Evolutionary conservation across 495 filamentous ascomycete species (phyloP).

Genomic region (Hypomontagnella monticulosa): DNA sequence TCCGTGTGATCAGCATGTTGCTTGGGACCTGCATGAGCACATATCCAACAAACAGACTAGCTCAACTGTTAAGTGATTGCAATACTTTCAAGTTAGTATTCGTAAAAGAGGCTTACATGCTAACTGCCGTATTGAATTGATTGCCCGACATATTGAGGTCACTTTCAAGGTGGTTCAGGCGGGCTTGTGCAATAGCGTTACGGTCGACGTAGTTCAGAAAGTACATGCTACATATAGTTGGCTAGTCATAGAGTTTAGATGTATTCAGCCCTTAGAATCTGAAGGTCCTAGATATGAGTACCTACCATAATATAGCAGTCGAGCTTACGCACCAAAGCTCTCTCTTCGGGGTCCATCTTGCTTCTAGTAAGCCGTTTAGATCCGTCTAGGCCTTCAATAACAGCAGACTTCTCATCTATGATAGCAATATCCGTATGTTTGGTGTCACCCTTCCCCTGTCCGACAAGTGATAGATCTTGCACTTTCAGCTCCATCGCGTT

Average conservation of each 20-base stretch:
- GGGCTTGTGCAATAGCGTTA: slow-evolving; percentile 56
- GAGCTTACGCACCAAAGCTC: slow-evolving; percentile 58
- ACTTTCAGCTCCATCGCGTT: slow-evolving; percentile 10
- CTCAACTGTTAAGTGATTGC: background rate
- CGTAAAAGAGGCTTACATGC: slow-evolving; percentile 43
- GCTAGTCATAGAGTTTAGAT: slow-evolving; percentile 36
- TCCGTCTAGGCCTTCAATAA: background rate
- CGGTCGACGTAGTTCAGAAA: slow-evolving; percentile 62
- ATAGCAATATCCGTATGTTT: slow-evolving; percentile 1
- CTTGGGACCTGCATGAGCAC: slow-evolving; percentile 52
- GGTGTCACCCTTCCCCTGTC: background rate
- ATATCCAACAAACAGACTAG: slow-evolving; percentile 58
- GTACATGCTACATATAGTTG: slow-evolving; percentile 61
- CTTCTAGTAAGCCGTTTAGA: background rate
- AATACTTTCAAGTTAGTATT: background rate
- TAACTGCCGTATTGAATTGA: slow-evolving; percentile 61
- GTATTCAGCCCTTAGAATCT: background rate
- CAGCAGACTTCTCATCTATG: background rate
- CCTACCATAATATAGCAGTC: slow-evolving; percentile 58
- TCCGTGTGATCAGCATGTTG: slow-evolving; percentile 53
- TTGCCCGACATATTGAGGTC: slow-evolving; percentile 58
- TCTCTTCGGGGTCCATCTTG: slow-evolving; percentile 56
- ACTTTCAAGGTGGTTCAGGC: slow-evolving; percentile 56
- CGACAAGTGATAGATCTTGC: background rate
- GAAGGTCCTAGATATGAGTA: background rate